phyloP scores from a whole-genome alignment of 2,329 filamentous ascomycete species.

The Paecilomyces dactylethromorphus region DNA sequence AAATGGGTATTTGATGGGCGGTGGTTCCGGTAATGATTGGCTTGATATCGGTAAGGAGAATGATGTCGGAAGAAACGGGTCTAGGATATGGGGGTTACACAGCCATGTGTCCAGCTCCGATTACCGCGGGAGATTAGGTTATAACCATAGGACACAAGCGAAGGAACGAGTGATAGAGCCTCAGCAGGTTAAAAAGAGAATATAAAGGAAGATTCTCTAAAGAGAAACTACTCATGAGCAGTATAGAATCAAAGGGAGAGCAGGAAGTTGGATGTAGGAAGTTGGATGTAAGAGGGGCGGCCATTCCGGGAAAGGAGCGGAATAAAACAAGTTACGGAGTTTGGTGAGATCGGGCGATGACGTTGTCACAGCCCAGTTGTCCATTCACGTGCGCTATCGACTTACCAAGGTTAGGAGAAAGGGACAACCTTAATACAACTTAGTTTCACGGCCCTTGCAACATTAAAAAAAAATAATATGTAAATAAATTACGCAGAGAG shows the following conservation, averaged over 20 bases:
- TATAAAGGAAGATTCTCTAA: neutral
- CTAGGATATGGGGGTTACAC: neutral
- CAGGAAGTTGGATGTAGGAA: no score
- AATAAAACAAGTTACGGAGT: neutral
- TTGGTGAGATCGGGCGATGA: neutral
- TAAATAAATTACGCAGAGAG: no score
- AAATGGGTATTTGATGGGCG: neutral
- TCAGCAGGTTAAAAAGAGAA: neutral
- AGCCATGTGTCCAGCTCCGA: neutral
- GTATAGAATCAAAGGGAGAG: no score
- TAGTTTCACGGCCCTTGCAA: no score
- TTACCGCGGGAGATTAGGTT: neutral
- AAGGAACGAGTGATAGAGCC: neutral
- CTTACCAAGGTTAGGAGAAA: neutral
- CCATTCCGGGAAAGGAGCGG: neutral
- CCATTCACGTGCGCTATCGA: neutral
- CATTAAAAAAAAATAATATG: conserved; percentile 2
- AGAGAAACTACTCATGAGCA: no score
- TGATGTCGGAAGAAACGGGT: neutral
- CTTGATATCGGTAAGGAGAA: neutral
- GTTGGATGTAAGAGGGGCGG: no score
- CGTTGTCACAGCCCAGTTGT: neutral
- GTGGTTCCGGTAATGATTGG: neutral
- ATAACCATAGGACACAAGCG: neutral
- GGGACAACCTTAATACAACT: no score